phyloP scores from a whole-genome alignment of 1,284 basidiomycete species.

The Anthracocystis walkeri region DNA sequence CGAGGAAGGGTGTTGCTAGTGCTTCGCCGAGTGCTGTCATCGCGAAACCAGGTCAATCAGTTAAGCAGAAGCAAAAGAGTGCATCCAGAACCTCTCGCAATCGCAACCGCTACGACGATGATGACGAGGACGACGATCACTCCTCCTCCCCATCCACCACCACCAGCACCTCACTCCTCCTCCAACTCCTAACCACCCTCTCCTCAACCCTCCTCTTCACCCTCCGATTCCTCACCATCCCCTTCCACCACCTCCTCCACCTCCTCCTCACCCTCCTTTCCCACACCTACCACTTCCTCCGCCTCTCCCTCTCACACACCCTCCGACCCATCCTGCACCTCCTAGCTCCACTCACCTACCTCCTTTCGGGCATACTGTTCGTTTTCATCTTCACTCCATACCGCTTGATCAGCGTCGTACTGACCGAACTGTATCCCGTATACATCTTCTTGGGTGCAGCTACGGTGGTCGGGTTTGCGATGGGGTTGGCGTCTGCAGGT shows the following conservation, averaged over 20 bases:
- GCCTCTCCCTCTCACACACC: slow-evolving; percentile 16
- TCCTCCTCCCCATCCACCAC: background rate
- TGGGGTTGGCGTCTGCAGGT: slow-evolving; percentile 25
- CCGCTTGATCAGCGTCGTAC: background rate
- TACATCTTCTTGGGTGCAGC: slow-evolving; percentile 54
- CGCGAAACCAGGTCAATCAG: background rate
- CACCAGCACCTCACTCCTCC: background rate
- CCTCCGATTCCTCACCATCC: background rate
- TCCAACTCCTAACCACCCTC: background rate
- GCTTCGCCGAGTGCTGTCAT: slow-evolving; percentile 15
- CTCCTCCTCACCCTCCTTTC: slow-evolving; percentile 11
- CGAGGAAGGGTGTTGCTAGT: background rate
- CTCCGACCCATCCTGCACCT: slow-evolving; percentile 27
- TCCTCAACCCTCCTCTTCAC: slow-evolving; percentile 2
- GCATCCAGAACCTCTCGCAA: background rate
- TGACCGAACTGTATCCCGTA: slow-evolving; percentile 44
- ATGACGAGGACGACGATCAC: slow-evolving; percentile 6
- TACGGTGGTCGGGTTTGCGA: slow-evolving; percentile 23
- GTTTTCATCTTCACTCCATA: slow-evolving; percentile 29
- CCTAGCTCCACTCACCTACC: slow-evolving; percentile 39
- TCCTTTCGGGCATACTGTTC: slow-evolving; percentile 29
- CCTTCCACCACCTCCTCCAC: background rate
- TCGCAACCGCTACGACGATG: slow-evolving; percentile 1
- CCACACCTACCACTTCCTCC: slow-evolving; percentile 10
- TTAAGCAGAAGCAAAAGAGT: background rate